A percentile compares a stretch with the other conserved stretches of the same genome.
These are phyloP conservation scores for Xylariales sp. DNA, from an alignment of 2,329 filamentous ascomycete species.

Conservation along the genomic window DNA sequence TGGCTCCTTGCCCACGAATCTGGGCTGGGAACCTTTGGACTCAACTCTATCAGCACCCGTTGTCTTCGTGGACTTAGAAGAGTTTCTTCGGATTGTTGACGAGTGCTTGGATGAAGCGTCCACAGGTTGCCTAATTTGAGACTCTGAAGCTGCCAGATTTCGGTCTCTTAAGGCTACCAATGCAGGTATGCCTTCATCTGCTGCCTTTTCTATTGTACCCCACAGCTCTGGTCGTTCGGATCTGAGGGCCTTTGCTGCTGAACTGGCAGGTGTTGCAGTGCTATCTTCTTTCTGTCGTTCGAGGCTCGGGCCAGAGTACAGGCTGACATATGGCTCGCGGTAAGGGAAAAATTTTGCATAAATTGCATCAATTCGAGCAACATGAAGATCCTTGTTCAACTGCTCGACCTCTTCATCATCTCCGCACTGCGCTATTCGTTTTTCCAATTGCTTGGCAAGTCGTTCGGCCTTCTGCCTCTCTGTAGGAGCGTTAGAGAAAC, in stretches of 20 bases:
- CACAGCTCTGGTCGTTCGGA: slow-evolving; percentile 58
- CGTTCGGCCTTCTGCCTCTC: slow-evolving; percentile 70
- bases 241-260: slow-evolving; percentile 36
- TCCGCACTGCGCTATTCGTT: slow-evolving; percentile 47
- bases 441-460: slow-evolving; percentile 59
- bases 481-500: slow-evolving; percentile 27
- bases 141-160: slow-evolving; percentile 12
- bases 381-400: slow-evolving; percentile 56
- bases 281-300: slow-evolving; percentile 28
- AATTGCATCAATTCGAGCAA: slow-evolving; percentile 68
- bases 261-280: slow-evolving; percentile 34
- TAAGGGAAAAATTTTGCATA: slow-evolving; percentile 72
- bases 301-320: slow-evolving; percentile 42
- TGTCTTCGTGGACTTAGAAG: too few relatives aligned
- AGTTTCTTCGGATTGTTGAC: too few relatives aligned
- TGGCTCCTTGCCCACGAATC: too few relatives aligned
- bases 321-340: slow-evolving; percentile 63
- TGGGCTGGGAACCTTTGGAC: too few relatives aligned
- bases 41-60: too few relatives aligned
- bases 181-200: slow-evolving; percentile 29
- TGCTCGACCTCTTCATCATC: slow-evolving; percentile 46
- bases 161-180: slow-evolving; percentile 23
- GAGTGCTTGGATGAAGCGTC: slow-evolving; percentile 10
- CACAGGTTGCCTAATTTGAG: slow-evolving; percentile 8
- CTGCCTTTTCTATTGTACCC: slow-evolving; percentile 60